Evolutionary conservation across 2,329 filamentous ascomycete species (phyloP), one percentile per base, ranked within the genome.

Genomic region (Cladosporium sp.): DNA sequence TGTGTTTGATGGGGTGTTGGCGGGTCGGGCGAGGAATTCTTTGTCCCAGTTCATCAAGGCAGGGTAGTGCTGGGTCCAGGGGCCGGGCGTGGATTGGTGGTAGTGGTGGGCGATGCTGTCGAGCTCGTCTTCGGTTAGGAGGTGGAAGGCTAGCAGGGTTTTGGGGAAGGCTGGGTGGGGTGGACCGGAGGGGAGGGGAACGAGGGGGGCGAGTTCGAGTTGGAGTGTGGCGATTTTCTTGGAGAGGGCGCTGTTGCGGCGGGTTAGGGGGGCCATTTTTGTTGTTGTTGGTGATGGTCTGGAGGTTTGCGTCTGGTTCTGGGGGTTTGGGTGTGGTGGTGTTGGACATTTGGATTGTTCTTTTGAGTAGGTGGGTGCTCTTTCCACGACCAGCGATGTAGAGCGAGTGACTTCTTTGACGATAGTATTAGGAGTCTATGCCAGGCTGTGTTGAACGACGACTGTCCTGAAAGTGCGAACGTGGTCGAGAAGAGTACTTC

Each of bases 101-200:
- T 89, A 90, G 69, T 85, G 88, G 57, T 77, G 72, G 3, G 85
- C 85, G 35, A 90, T 76, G 48, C 72, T 71, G 69, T 90, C 85
- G 49, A 88, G 80, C 68, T 90, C 76, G 25, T 69, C 69, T 64
- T 86, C 83, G 13, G 84, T 89, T 32, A 90, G 77, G 27, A 89
- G 80, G 77, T 84, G 87, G 69, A 86, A 88, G 63, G 78, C 77
- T 39, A 90, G 79, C 49, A 89, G 73, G 3, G 80, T 86, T 16
- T 63, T 61, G 1, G 86, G 86, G 65, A 86, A 90, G 49, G 72
- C 65, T 0, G 82, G 78, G 60, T 87, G 84, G 2, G 84, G 69
- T n/a, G 69, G 62, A 43, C 84, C 84, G 73, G 56, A 84, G 69
- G 67, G 66, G 0, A 75, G 60, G 11, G 64, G 65, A 7, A 86